Conservation (phyloP, 768 basidiomycete genomes). For the Hydnomerulius pinastri region DNA sequence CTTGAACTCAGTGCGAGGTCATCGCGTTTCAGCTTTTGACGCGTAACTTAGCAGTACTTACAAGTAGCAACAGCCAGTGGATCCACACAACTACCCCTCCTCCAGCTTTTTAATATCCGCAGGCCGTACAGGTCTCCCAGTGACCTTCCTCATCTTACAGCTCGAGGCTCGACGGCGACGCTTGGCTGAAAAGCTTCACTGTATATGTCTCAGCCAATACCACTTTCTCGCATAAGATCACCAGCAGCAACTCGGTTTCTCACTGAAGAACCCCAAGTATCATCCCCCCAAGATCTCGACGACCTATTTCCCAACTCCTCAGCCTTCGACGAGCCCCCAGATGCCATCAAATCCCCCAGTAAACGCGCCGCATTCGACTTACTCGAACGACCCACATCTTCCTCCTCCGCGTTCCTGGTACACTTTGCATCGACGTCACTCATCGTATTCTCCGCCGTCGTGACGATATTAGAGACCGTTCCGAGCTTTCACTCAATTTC, state of each 20-base stretch:
- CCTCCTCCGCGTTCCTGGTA: conserved; percentile 71
- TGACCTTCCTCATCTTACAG: not conserved
- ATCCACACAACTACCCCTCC: not conserved
- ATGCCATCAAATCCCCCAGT: conserved; percentile 44
- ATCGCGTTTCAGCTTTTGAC: no score
- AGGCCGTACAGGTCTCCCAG: not conserved
- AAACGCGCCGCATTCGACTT: conserved; percentile 67
- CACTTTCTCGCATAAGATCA: conserved; percentile 27
- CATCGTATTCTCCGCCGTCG: conserved; percentile 72
- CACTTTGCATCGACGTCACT: conserved; percentile 71
- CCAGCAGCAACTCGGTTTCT: conserved; percentile 38
- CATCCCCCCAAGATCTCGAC: conserved; percentile 36
- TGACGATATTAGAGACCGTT: conserved; percentile 80
- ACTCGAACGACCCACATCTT: conserved; percentile 80
- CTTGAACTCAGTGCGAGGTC: no score
- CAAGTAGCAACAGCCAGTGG: not conserved
- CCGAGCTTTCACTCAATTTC: conserved; percentile 72
- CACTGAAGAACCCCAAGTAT: conserved; percentile 40
- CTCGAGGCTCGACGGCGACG: no score
- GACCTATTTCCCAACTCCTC: conserved; percentile 41
- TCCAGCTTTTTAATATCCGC: no score
- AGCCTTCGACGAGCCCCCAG: conserved; percentile 35
- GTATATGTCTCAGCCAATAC: conserved; percentile 33
- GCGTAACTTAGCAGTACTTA: no score
- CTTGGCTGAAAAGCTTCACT: not conserved